Evolutionary conservation across 495 filamentous ascomycete species (phyloP).

Genomic region (Neurospora sp.): DNA sequence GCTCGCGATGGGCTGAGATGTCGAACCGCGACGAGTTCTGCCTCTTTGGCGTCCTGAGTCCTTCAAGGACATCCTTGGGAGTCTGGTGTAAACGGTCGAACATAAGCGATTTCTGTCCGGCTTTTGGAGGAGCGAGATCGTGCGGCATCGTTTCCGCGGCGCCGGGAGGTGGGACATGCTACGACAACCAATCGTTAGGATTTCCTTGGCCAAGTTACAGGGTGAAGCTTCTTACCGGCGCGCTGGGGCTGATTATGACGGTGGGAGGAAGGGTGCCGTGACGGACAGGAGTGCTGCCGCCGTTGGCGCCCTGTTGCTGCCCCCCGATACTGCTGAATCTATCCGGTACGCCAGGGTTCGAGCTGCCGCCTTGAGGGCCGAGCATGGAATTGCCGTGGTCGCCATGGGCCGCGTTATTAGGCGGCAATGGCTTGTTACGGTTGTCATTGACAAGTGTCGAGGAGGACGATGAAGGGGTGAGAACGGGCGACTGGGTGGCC

Average conservation of each 20-base stretch:
- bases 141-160: conserved; percentile 96
- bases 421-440: conserved; percentile 69
- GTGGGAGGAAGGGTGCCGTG: conserved; percentile 70
- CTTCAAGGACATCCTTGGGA: conserved; percentile 91
- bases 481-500: conserved; percentile 44
- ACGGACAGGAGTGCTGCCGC: conserved; percentile 57
- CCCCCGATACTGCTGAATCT: conserved; percentile 32
- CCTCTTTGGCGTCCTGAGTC: conserved; percentile 85
- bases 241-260: conserved; percentile 91
- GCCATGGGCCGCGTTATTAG: conserved; percentile 50
- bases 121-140: conserved; percentile 87
- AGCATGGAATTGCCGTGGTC: conserved; percentile 31
- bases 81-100: conserved; percentile 88
- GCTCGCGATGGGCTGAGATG: conserved; percentile 89
- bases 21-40: conserved; percentile 97
- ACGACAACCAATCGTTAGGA: conserved; percentile 14
- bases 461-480: conserved; percentile 74
- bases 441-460: conserved; percentile 69
- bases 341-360: conserved; percentile 27
- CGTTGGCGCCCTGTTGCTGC: conserved; percentile 40
- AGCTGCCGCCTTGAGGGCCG: conserved; percentile 28
- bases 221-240: conserved; percentile 57
- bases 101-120: conserved; percentile 73
- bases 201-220: background rate
- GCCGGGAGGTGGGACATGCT: conserved; percentile 92